These are phyloP conservation scores for Wallacemonas rigidus DNA, from an alignment of 208 protist genomes.

Conservation along the genomic window DNA sequence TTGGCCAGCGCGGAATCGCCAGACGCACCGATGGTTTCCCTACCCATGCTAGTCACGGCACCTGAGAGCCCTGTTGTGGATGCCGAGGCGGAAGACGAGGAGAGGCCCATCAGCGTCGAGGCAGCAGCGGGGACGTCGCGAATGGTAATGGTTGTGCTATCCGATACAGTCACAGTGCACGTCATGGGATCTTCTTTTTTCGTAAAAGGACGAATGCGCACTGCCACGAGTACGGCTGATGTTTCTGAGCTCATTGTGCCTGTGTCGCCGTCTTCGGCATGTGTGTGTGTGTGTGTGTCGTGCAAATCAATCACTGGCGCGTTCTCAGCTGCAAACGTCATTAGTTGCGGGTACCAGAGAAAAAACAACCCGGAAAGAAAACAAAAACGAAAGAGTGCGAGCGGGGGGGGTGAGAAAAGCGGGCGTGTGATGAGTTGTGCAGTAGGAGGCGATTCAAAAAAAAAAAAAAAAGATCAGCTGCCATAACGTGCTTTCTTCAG, in stretches of 20 bases:
- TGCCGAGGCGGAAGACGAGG: not conserved
- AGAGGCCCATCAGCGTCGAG: not conserved
- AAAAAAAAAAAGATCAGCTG: not conserved
- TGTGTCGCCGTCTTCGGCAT: not conserved
- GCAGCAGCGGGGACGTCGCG: constrained; percentile 38
- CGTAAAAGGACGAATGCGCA: constrained; percentile 75
- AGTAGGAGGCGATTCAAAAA: not conserved
- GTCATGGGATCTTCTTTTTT: constrained; percentile 54
- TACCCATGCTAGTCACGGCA: not conserved
- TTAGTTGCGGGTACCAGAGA: not conserved
- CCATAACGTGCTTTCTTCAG: not conserved
- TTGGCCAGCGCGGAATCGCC: constrained; percentile 1
- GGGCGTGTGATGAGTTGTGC: no score
- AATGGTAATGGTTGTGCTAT: constrained; percentile 58
- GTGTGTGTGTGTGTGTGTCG: no score
- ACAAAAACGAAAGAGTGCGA: constrained; percentile 4
- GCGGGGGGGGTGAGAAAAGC: no score
- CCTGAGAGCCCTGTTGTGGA: not conserved
- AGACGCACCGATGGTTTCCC: constrained; percentile 17
- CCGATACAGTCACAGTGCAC: constrained; percentile 57
- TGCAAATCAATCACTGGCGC: no score
- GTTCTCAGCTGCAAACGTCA: no score
- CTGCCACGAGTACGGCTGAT: constrained; percentile 73
- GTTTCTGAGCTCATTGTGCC: constrained; percentile 58
- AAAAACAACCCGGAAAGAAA: constrained; percentile 3